Conservation (phyloP, 768 basidiomycete genomes). For the Nidularia pulvinata region DNA sequence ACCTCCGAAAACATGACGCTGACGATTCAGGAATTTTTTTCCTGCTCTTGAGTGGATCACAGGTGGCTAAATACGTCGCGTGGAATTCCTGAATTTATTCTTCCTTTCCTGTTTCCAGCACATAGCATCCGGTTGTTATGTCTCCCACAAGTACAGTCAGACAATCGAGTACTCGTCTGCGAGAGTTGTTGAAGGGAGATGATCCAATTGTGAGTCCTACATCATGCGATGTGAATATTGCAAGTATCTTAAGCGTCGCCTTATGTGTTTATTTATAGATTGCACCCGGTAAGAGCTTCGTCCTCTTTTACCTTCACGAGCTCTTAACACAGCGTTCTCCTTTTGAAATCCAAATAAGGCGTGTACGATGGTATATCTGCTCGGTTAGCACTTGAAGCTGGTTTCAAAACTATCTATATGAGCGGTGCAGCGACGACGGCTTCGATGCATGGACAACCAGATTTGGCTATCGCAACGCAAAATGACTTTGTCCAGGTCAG, state of each 20-base stretch:
- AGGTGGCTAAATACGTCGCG: too few species aligned
- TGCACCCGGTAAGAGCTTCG: neutral
- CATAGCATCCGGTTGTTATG: too few species aligned
- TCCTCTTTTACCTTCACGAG: neutral
- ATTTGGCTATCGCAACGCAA: conserved; percentile 53
- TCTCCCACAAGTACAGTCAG: too few species aligned
- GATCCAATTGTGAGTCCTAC: conserved; percentile 6
- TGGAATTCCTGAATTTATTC: too few species aligned
- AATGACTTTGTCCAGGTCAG: conserved; percentile 50
- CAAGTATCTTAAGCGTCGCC: neutral
- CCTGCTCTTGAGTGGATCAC: too few species aligned
- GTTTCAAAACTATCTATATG: conserved; percentile 52
- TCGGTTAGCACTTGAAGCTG: conserved; percentile 49
- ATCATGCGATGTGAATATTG: neutral
- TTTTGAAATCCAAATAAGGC: conserved; percentile 21
- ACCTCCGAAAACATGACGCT: too few species aligned
- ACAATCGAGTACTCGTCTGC: conserved; percentile 5
- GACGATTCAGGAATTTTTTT: too few species aligned
- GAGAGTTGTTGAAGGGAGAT: conserved; percentile 1
- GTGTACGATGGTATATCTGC: conserved; percentile 53
- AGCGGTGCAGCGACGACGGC: conserved; percentile 52
- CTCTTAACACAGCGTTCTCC: neutral
- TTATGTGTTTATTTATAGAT: neutral
- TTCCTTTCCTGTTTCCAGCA: too few species aligned
- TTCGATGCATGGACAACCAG: conserved; percentile 52